These are phyloP conservation scores for Fusarium albosuccineum DNA, from an alignment of 2,329 filamentous ascomycete genomes.

Conservation along the genomic window DNA sequence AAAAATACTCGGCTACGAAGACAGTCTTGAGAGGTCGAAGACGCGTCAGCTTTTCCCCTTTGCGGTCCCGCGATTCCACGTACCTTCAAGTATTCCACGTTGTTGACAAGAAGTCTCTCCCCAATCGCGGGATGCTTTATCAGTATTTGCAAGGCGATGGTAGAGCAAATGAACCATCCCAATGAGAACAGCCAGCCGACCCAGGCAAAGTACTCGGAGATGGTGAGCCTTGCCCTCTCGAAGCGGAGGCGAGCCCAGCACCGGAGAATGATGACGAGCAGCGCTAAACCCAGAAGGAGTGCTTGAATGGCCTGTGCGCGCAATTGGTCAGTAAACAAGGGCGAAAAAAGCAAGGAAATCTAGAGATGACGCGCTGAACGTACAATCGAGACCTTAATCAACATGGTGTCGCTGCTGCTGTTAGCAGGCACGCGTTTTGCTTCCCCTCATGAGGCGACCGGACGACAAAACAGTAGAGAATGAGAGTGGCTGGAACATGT, in stretches of 20 bases:
- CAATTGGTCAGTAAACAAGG: background rate
- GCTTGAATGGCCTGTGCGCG: slow-evolving; percentile 4
- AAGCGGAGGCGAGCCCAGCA: slow-evolving; percentile 2
- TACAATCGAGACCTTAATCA: slow-evolving; percentile 1
- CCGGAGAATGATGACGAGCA: slow-evolving; percentile 7
- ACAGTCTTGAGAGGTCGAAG: background rate
- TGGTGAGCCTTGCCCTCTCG: background rate
- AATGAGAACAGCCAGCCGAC: slow-evolving; percentile 12
- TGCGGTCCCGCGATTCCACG: background rate
- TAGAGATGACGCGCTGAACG: background rate
- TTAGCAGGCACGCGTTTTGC: background rate
- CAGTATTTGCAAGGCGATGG: background rate
- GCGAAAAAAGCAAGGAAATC: too few species aligned
- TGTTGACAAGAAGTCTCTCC: background rate
- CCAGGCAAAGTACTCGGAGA: slow-evolving; percentile 6
- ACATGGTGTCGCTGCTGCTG: background rate
- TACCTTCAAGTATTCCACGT: background rate
- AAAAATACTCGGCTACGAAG: slow-evolving; percentile 15
- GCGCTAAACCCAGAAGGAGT: background rate
- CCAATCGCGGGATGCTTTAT: background rate
- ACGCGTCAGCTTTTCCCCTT: background rate
- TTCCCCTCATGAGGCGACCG: background rate
- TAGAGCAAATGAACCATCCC: slow-evolving; percentile 18
- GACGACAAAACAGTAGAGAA: background rate
- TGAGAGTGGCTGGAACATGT: background rate